Conservation (phyloP, 148 eudicot species). For the Rhododendron ovatum region DNA sequence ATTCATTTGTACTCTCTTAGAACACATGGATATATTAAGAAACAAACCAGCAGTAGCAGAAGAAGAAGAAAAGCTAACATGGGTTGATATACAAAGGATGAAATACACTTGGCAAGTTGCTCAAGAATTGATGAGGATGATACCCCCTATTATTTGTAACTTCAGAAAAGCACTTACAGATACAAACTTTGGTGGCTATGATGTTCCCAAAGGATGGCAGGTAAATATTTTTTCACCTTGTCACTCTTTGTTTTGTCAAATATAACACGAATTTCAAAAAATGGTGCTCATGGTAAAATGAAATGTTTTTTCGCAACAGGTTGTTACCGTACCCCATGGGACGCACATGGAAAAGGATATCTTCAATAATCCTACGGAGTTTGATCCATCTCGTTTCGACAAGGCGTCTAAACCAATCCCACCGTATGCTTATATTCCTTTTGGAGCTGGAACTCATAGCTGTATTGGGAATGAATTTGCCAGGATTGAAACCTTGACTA, state of each 20-base stretch:
- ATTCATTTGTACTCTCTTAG: not conserved
- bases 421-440: slow-evolving; percentile 8
- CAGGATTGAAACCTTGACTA: not conserved
- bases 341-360: slow-evolving; percentile 6
- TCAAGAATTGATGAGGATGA: no score
- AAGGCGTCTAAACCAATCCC: not conserved
- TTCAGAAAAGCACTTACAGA: no score
- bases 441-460: not conserved
- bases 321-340: not conserved
- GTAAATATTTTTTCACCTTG: not conserved
- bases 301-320: not conserved
- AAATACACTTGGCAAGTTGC: no score
- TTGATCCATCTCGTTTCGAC: slow-evolving; percentile 10
- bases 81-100: not conserved
- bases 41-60: not conserved
- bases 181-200: not conserved
- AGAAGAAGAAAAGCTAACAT: not conserved
- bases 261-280: not conserved
- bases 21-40: not conserved
- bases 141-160: no score
- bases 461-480: slow-evolving; percentile 4
- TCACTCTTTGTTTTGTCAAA: not conserved
- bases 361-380: not conserved
- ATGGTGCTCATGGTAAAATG: not conserved
- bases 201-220: slow-evolving; percentile 18